These are phyloP conservation scores for Lupinus albus DNA, from an alignment of 306 rosid species.

Conservation along the genomic window DNA sequence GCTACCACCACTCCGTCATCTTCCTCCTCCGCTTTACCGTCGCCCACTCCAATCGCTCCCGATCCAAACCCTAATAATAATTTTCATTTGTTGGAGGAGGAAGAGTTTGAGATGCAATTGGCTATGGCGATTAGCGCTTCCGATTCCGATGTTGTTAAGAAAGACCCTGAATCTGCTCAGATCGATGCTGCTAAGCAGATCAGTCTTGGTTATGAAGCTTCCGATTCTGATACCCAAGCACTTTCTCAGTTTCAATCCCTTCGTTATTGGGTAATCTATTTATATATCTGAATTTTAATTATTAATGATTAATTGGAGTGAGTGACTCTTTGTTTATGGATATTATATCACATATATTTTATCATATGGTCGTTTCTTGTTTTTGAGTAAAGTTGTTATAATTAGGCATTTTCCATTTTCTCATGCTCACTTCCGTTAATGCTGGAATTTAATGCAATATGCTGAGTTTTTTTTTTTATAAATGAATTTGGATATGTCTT, in stretches of 20 bases:
- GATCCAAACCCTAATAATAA: slow-evolving; percentile 49
- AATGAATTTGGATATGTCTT: slow-evolving; percentile 1
- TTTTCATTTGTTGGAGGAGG: slow-evolving; percentile 83
- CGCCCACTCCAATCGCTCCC: slow-evolving; percentile 39
- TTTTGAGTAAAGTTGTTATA: background rate
- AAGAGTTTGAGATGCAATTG: slow-evolving; percentile 95
- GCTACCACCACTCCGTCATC: slow-evolving; percentile 35
- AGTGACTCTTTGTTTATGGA: background rate
- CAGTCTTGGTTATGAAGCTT: slow-evolving; percentile 79
- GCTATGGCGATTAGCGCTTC: slow-evolving; percentile 98
- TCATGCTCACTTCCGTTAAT: slow-evolving; percentile 11
- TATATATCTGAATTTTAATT: background rate
- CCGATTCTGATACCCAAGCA: slow-evolving; percentile 52
- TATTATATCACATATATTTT: background rate
- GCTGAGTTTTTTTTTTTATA: slow-evolving; percentile 13
- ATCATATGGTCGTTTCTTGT: slow-evolving; percentile 4
- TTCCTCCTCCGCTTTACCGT: slow-evolving; percentile 46
- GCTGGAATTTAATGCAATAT: slow-evolving; percentile 11
- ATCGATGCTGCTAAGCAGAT: slow-evolving; percentile 99
- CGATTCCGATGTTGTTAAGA: slow-evolving; percentile 70
- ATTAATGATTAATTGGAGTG: too few species aligned
- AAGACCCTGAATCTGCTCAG: slow-evolving; percentile 88
- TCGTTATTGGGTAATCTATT: slow-evolving; percentile 68
- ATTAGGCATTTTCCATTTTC: slow-evolving; percentile 12
- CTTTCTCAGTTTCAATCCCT: slow-evolving; percentile 73